Percentiles rank a stretch among this genome's conserved stretches.
These are phyloP conservation scores for Colletotrichum karsti DNA, from an alignment of 2,329 filamentous ascomycete genomes.

Conservation along the genomic window DNA sequence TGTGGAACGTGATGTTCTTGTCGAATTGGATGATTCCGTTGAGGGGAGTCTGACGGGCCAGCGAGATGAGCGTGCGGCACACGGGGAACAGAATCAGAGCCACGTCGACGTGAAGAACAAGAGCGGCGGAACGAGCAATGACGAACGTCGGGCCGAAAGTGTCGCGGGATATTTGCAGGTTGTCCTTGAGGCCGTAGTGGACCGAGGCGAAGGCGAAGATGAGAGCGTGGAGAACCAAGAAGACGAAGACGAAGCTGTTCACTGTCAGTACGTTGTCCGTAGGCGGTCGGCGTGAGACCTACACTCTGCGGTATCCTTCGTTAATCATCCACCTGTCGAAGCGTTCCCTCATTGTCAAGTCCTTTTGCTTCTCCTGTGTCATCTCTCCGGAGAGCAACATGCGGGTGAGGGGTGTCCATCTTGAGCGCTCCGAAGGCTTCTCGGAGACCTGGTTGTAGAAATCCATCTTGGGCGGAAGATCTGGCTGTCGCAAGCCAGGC, in stretches of 20 bases:
- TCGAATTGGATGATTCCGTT: slow-evolving; percentile 90
- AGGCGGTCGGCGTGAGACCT: slow-evolving; percentile 43
- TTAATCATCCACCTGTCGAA: slow-evolving; percentile 92
- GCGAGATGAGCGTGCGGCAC: slow-evolving; percentile 84
- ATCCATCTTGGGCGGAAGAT: slow-evolving; percentile 39
- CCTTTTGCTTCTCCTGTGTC: slow-evolving; percentile 76
- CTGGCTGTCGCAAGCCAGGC: slow-evolving; percentile 22
- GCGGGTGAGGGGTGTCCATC: slow-evolving; percentile 84
- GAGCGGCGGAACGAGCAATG: slow-evolving; percentile 78
- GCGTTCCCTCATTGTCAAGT: slow-evolving; percentile 74
- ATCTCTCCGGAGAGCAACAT: slow-evolving; percentile 87
- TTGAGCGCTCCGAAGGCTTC: slow-evolving; percentile 73
- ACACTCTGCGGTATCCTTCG: slow-evolving; percentile 84
- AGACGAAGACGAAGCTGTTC: slow-evolving; percentile 78
- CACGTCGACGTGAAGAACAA: slow-evolving; percentile 84
- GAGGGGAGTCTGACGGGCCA: slow-evolving; percentile 80
- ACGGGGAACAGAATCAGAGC: slow-evolving; percentile 83
- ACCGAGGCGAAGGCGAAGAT: slow-evolving; percentile 84
- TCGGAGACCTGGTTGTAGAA: slow-evolving; percentile 43
- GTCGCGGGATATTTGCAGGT: slow-evolving; percentile 69
- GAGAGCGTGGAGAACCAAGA: slow-evolving; percentile 76
- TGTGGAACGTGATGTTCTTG: slow-evolving; percentile 91
- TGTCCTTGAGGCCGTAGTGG: slow-evolving; percentile 83
- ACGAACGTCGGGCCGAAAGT: slow-evolving; percentile 80
- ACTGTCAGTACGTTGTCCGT: slow-evolving; percentile 17